Base-by-base conservation (phyloP, 2,329 filamentous ascomycete species). In the Diaporthe eres region DNA sequence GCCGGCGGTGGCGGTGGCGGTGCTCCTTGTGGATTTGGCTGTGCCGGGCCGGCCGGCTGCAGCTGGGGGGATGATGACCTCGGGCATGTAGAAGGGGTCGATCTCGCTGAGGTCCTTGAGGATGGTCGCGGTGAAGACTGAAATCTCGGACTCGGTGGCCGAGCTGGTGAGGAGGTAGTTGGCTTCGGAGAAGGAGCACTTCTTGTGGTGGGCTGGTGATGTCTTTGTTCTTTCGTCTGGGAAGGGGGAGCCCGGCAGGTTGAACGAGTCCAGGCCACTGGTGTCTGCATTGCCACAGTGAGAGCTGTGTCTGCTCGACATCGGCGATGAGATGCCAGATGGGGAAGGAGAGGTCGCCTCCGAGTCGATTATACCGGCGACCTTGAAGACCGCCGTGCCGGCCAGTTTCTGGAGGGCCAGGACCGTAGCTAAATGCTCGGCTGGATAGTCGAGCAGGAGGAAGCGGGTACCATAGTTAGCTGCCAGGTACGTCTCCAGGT, bases 401-500 rank as follows among this genome's bases (percentile, higher is more conserved):
- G 92, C 85, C 7, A 93, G 84, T 71, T 86, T 86, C 77, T 91
- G 91, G 7, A 93, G 82, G 0, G 90, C 90, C 6, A 92, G 80
- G 2, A 92, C 84, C 4, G 90, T 91, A 2, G 87, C 79, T 2
- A 93, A 84, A 77, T 92, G 88, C 67, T 89, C 87, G 0, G 88
- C 82, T 0, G 90, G 87, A 77, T 91, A 93, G 74, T 92, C 89
- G 12, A 93, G 84, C 7, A 93, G 81, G 0, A 93, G 85, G 74
- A 92, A 89, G 13, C 88, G 87, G 28, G 90, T 88, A 51, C 87
- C 84, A 3, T 86, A 80, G 77, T 92, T 89, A 2, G 86, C 83
- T 6, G 87, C 85, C 67, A 93, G 84, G 77, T 91, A 92, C 0
- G 88, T 87, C 78, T 93, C 91, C 1, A 93, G 84, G 76, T 92